phyloP scores from a whole-genome alignment of 2,329 filamentous ascomycete genomes.

The Aspergillus fischeri region DNA sequence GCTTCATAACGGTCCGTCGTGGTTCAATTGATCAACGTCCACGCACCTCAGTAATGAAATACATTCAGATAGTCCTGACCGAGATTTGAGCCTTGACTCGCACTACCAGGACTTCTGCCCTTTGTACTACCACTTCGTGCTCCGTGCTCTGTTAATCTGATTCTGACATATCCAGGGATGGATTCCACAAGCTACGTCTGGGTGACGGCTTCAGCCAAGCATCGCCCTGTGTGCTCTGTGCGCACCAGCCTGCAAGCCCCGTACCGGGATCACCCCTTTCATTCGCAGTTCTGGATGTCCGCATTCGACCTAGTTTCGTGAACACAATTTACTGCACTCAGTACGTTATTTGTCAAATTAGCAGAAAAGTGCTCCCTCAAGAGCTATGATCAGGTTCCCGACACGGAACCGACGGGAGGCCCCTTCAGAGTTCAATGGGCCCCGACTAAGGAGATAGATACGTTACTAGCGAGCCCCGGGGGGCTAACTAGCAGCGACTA shows the following conservation, averaged over 20 bases:
- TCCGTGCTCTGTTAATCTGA: not conserved
- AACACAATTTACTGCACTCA: not conserved
- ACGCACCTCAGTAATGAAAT: not conserved
- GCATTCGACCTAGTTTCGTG: not conserved
- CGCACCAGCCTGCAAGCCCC: not conserved
- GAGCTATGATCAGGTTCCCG: not conserved
- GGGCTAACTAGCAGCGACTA: not conserved
- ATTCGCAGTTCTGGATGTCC: not conserved
- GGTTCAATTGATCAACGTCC: not conserved
- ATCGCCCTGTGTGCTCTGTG: not conserved
- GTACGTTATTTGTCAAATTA: not conserved
- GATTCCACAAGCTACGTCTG: not conserved
- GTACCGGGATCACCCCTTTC: not conserved
- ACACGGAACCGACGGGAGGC: constrained; percentile 6
- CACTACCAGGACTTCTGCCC: not conserved
- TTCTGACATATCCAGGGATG: not conserved
- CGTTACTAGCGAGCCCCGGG: not conserved
- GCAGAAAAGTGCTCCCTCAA: not conserved
- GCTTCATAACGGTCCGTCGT: not conserved
- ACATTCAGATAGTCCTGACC: not conserved
- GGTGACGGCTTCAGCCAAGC: constrained; percentile 5
- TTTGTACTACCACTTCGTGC: not conserved
- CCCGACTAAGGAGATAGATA: not conserved
- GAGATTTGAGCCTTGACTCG: not conserved
- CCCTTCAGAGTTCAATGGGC: not conserved